Percentiles rank a stretch among this genome's conserved stretches.
Conservation (phyloP, 2,329 filamentous ascomycete genomes). For the Akanthomyces lecanii region DNA sequence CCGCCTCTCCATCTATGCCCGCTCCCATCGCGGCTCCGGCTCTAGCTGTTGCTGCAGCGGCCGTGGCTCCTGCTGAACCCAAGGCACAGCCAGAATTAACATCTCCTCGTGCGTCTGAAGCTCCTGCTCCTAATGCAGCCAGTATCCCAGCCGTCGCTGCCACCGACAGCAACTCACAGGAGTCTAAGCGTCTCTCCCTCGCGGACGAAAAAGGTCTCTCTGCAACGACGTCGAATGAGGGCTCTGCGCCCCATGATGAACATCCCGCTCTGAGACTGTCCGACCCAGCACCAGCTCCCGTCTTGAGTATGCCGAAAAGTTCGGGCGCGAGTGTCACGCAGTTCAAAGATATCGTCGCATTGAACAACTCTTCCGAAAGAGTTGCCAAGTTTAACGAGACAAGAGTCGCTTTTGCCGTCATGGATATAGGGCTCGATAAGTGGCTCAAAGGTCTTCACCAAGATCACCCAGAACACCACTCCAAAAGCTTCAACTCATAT, state of each 20-base stretch:
- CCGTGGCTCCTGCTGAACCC: background rate
- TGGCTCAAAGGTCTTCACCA: slow-evolving; percentile 49
- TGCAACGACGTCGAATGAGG: slow-evolving; percentile 31
- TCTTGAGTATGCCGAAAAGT: slow-evolving; percentile 13
- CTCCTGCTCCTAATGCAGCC: background rate
- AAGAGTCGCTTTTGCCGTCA: slow-evolving; percentile 62
- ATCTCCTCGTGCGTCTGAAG: slow-evolving; percentile 14
- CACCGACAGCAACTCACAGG: slow-evolving; percentile 13
- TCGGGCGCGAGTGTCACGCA: slow-evolving; percentile 18
- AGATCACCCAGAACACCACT: slow-evolving; percentile 44
- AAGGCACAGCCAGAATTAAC: background rate
- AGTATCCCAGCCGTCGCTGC: background rate
- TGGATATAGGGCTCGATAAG: slow-evolving; percentile 68
- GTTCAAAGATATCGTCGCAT: slow-evolving; percentile 74
- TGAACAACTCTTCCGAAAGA: slow-evolving; percentile 62
- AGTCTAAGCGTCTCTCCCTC: slow-evolving; percentile 34
- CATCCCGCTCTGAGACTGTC: slow-evolving; percentile 31
- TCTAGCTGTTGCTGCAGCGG: background rate
- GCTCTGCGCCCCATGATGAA: slow-evolving; percentile 35
- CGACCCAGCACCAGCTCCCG: slow-evolving; percentile 18
- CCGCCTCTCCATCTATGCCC: background rate
- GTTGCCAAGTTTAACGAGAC: slow-evolving; percentile 71
- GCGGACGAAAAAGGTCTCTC: slow-evolving; percentile 42
- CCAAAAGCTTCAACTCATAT: slow-evolving; percentile 14
- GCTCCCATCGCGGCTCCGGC: background rate